Base-by-base conservation (phyloP, 2,329 filamentous ascomycete genomes). In the Ascochyta viciae-villosae region DNA sequence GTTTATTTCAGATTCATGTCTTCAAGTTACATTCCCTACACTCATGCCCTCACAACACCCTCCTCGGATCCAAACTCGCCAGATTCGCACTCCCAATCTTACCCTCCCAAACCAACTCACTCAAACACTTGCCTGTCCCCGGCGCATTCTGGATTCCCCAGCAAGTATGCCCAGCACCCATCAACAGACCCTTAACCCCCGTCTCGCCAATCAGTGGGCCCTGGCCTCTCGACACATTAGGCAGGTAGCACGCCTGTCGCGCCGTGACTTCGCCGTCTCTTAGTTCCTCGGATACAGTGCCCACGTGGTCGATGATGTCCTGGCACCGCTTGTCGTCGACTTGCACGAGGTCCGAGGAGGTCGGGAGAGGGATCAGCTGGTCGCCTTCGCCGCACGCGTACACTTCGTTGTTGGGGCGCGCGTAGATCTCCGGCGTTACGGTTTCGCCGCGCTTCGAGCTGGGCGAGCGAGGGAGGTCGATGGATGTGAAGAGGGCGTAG, bases 141-240 rank as follows among this genome's bases (percentile, higher is more conserved):
- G 94, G 93, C 0, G 88, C 92, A 78, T 99, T 98, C 78, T 98
- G 94, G 22, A 99, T 96, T 0, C 95, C 95, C 95, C 95, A 99
- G 78, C 94, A 98, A 1, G 92, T 96, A 80, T 99, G 95, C 0
- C 95, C 95, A 0, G 91, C 85, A 0, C 95, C 95, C 57, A 98
- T 81, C 74, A 89, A 88, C 39, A 98, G 69, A 0, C 93, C 92
- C 6, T 86, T 84, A 0, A 89, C 85, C 2, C 84, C 83, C 7
- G 92, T 93, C 49, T 83, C 80, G 0, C 95, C 95, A 23, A 98
- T 84, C 45, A 98, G 76, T 5, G 95, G 94, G 86, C 87, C n/a
- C 87, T 76, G 22, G 75, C 78, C 10, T 73, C 77, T 3, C 77
- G 73, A 77, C 57, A 93, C 89, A 63, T 89, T 90, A 0, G 95